Evolutionary conservation across 169 alveolate genomes (phyloP).

Genomic region (Eimeria zaria): DNA sequence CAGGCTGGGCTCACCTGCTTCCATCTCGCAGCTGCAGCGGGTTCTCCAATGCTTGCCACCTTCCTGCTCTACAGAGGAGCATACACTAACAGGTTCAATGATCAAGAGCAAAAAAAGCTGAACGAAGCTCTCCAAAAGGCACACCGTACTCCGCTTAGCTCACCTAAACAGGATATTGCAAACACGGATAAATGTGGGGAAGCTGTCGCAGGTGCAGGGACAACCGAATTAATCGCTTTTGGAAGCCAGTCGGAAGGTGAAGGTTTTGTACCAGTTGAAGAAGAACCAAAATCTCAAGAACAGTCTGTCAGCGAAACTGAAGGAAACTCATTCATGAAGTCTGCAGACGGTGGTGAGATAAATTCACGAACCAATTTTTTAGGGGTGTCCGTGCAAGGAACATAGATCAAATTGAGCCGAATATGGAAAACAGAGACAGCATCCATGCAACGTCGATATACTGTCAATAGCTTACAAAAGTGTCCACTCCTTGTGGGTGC

Average conservation of each 20-base stretch:
- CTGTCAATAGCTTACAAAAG: not conserved
- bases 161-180: not conserved
- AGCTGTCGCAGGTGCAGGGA: not conserved
- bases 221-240: not conserved
- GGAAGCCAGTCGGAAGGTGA: not conserved
- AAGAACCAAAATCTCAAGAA: not conserved
- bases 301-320: not conserved
- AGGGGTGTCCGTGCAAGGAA: not conserved
- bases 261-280: not conserved
- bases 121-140: not conserved
- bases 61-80: slow-evolving; percentile 81
- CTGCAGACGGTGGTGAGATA: slow-evolving; percentile 3
- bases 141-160: not conserved
- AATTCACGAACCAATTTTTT: not conserved
- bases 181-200: not conserved
- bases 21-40: slow-evolving; percentile 85
- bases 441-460: not conserved
- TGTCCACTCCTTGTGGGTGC: not conserved
- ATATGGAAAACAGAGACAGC: too few relatives aligned
- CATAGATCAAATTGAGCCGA: not conserved
- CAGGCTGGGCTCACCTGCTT: slow-evolving; percentile 81
- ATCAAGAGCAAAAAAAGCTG: slow-evolving; percentile 24
- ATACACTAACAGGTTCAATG: slow-evolving; percentile 73
- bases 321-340: not conserved
- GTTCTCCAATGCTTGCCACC: slow-evolving; percentile 70